A percentile compares a stretch with the other conserved stretches of the same genome.
phyloP scores from a whole-genome alignment of 2,329 filamentous ascomycete species.

The Balansia obtecta region DNA sequence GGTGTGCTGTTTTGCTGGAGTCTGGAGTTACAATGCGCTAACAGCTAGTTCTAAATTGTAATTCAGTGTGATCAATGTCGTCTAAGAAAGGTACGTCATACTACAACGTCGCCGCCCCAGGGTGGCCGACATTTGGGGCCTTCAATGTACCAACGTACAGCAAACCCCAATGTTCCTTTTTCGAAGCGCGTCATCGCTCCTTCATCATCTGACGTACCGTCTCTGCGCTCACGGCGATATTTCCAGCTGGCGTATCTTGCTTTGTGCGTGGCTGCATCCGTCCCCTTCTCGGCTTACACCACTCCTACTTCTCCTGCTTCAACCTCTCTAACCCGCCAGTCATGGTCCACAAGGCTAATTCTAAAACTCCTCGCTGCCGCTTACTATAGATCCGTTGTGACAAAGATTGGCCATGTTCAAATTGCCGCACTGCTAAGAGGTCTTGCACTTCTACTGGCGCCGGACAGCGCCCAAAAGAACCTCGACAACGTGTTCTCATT shows the following conservation, averaged over 20 bases:
- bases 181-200: background rate
- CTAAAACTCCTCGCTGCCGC: background rate
- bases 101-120: background rate
- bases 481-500: conserved; percentile 43
- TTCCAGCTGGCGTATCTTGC: background rate
- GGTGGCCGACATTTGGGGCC: conserved; percentile 2
- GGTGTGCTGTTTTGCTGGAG: background rate
- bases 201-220: background rate
- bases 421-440: conserved; percentile 40
- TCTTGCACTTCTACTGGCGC: conserved; percentile 41
- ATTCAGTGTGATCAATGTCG: conserved; percentile 33
- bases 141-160: background rate
- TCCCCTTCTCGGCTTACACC: background rate
- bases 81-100: conserved; percentile 24
- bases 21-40: background rate
- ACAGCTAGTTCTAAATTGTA: background rate
- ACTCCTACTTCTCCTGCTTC: background rate
- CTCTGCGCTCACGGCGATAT: background rate
- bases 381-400: conserved; percentile 41
- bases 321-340: background rate
- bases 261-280: background rate
- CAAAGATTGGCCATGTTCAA: conserved; percentile 45
- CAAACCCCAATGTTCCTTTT: background rate
- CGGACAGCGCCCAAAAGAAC: conserved; percentile 41
- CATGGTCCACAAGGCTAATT: conserved; percentile 5